A percentile compares a stretch with the other conserved stretches of the same genome.
Conservation (phyloP, 78 protist genomes). For the Chrysochromulina parva region DNA sequence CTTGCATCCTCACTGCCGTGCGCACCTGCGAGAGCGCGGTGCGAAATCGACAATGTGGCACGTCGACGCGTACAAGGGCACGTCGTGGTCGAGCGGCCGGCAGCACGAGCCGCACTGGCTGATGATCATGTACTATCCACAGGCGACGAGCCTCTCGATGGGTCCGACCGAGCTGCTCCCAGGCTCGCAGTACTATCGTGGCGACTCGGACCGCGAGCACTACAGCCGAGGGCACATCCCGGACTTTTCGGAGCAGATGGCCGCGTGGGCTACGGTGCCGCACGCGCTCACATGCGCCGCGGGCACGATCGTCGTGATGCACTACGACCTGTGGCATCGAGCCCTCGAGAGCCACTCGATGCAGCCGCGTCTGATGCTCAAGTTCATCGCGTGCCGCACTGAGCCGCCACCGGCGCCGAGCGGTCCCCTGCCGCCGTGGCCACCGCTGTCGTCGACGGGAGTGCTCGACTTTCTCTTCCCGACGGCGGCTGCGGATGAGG, state of each 20-base stretch:
- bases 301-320: slow-evolving; percentile 8
- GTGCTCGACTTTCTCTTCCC: background rate
- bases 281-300: background rate
- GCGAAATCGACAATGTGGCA: slow-evolving; percentile 6
- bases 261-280: background rate
- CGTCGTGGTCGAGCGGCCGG: background rate
- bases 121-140: background rate
- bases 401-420: background rate
- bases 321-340: slow-evolving; percentile 22
- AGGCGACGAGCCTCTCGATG: background rate
- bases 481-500: background rate
- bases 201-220: background rate
- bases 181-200: background rate
- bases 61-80: background rate
- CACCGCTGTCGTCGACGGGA: slow-evolving; percentile 2
- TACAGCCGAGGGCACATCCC: slow-evolving; percentile 20
- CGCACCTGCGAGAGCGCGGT: slow-evolving; percentile 5
- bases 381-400: slow-evolving; percentile 14
- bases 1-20: background rate
- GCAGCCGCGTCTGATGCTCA: background rate
- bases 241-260: background rate
- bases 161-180: slow-evolving; percentile 16
- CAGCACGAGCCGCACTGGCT: background rate
- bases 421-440: background rate
- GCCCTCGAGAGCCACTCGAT: background rate